Evolutionary conservation across 768 basidiomycete species (phyloP).

Genomic region (Kwoniella bestiolae): DNA sequence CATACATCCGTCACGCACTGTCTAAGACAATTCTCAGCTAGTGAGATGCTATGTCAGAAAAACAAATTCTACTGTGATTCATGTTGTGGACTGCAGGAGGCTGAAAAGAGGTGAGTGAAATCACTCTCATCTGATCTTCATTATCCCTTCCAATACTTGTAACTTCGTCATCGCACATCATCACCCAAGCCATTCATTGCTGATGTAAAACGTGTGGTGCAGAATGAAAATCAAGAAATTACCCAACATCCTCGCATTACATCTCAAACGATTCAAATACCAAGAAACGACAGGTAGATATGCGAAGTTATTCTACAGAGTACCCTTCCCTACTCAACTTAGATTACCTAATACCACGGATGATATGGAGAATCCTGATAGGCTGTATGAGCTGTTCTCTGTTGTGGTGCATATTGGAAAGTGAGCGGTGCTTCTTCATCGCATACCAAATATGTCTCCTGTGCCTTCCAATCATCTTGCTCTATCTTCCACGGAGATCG

Average conservation of each 20-base stretch:
- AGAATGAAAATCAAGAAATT: constrained; percentile 99
- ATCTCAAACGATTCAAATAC: constrained; percentile 98
- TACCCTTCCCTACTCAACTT: constrained; percentile 93
- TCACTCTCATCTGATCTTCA: too few relatives aligned
- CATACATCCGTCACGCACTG: constrained; percentile 96
- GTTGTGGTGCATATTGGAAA: constrained; percentile 99
- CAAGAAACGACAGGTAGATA: constrained; percentile 88
- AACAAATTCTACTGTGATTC: constrained; percentile 99
- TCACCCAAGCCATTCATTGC: background rate
- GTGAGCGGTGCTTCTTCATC: constrained; percentile 63
- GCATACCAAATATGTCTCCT: background rate
- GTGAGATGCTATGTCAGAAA: constrained; percentile 96
- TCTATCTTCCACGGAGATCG: background rate
- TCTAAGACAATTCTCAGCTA: constrained; percentile 92
- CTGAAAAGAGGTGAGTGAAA: constrained; percentile 84
- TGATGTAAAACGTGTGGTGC: too few relatives aligned
- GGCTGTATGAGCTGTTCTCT: constrained; percentile 90
- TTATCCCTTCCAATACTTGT: too few relatives aligned
- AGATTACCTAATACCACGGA: constrained; percentile 97
- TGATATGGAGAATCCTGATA: constrained; percentile 85
- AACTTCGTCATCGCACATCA: background rate
- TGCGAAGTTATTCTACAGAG: constrained; percentile 94
- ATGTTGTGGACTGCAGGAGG: constrained; percentile 95
- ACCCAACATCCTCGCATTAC: constrained; percentile 91
- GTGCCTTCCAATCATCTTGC: background rate